Evolutionary conservation across 805 yeast species (phyloP).

Genomic region (Wickerhamomyces silvicola): DNA sequence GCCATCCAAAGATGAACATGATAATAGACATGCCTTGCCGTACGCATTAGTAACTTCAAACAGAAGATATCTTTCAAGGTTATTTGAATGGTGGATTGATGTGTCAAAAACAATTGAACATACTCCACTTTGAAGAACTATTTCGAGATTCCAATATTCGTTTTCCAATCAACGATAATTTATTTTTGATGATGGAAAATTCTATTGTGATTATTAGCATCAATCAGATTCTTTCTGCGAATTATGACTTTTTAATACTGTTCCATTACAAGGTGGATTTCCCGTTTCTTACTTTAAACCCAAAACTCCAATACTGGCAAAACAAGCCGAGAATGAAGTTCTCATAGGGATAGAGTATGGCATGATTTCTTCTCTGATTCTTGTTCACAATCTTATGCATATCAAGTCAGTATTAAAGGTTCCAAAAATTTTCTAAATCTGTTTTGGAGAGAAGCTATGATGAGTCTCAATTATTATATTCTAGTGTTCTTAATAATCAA

Average conservation of each 20-base stretch:
- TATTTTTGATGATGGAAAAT: conserved; percentile 32
- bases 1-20: conserved; percentile 21
- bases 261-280: conserved; percentile 23
- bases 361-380: conserved; percentile 14
- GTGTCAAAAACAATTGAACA: conserved; percentile 29
- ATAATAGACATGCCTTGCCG: conserved; percentile 27
- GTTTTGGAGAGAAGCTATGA: conserved; percentile 11
- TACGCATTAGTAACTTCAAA: conserved; percentile 31
- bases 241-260: conserved; percentile 28
- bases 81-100: conserved; percentile 36
- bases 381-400: conserved; percentile 17
- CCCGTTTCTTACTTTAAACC: conserved; percentile 36
- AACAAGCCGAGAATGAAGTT: conserved; percentile 11
- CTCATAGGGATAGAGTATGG: conserved; percentile 23
- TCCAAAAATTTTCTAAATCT: conserved; percentile 27
- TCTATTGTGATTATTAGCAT: conserved; percentile 31
- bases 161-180: conserved; percentile 34
- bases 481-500: conserved; percentile 29
- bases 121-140: conserved; percentile 32
- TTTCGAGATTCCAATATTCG: conserved; percentile 37
- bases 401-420: conserved; percentile 29
- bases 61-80: conserved; percentile 30
- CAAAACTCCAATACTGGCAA: conserved; percentile 14
- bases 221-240: conserved; percentile 43
- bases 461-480: conserved; percentile 23